A percentile compares a stretch with the other conserved stretches of the same genome.
Evolutionary conservation across 2,329 filamentous ascomycete genomes (phyloP).

Genomic region (Neofusicoccum laricinum): DNA sequence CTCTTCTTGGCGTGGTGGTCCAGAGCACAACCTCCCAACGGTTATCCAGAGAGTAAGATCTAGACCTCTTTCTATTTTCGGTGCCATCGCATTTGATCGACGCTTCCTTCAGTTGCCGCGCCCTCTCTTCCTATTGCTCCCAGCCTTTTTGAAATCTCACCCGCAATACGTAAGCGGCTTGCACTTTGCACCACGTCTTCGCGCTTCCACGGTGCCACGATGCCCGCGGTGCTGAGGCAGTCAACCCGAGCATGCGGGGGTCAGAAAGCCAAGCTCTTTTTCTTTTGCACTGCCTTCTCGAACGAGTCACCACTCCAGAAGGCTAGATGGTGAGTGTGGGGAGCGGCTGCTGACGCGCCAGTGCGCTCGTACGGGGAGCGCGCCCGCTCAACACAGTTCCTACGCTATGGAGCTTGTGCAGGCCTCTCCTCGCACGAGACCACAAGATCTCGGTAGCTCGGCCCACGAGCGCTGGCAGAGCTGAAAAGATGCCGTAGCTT

Average conservation of each 20-base stretch:
- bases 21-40: not conserved
- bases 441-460: not conserved
- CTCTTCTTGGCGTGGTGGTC: not conserved
- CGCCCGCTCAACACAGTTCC: not conserved
- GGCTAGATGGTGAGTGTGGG: not conserved
- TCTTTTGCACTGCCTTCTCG: not conserved
- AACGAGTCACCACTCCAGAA: not conserved
- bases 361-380: not conserved
- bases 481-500: not conserved
- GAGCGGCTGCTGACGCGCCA: not conserved
- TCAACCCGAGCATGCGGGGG: not conserved
- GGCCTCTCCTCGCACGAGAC: not conserved
- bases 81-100: not conserved
- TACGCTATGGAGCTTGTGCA: not conserved
- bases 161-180: slow-evolving; percentile 1
- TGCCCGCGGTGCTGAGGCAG: not conserved
- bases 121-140: not conserved
- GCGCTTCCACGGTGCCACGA: not conserved
- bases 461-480: not conserved
- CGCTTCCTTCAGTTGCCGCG: not conserved
- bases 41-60: not conserved
- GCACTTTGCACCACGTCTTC: not conserved
- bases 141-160: not conserved
- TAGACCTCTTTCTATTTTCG: slow-evolving; percentile 1
- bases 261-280: not conserved